These are phyloP conservation scores for Fusarium pininemorale DNA, from an alignment of 2,329 filamentous ascomycete genomes.

Conservation along the genomic window DNA sequence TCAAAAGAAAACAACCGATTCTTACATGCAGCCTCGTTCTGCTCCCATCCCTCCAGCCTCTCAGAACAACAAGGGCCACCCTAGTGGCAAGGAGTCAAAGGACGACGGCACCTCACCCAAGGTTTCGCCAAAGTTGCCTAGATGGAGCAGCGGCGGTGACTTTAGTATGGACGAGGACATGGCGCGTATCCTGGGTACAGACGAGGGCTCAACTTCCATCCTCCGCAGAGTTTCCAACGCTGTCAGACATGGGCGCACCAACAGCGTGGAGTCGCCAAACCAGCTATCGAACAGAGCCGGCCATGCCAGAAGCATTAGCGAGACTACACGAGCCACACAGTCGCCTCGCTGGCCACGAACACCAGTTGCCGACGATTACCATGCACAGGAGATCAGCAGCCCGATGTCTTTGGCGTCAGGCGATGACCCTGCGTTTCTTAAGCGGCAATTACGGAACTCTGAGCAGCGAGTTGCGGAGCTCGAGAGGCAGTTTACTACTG, in stretches of 20 bases:
- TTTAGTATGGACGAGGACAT: constrained; percentile 97
- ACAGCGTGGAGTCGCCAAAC: constrained; percentile 71
- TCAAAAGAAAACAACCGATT: constrained; percentile 51
- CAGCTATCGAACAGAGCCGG: constrained; percentile 54
- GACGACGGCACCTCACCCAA: constrained; percentile 55
- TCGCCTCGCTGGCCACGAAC: constrained; percentile 78
- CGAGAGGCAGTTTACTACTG: constrained; percentile 76
- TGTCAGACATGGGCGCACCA: constrained; percentile 90
- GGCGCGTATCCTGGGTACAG: constrained; percentile 83
- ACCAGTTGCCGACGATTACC: constrained; percentile 66
- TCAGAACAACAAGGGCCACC: constrained; percentile 42
- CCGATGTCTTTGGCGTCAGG: constrained; percentile 71
- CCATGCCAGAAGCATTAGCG: constrained; percentile 71
- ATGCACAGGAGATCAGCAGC: constrained; percentile 73
- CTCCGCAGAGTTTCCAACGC: constrained; percentile 91
- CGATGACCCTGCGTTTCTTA: constrained; percentile 74
- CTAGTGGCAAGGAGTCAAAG: constrained; percentile 59
- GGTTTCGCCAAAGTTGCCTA: constrained; percentile 72
- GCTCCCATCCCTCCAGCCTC: constrained; percentile 61
- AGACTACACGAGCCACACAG: constrained; percentile 70
- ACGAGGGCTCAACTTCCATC: constrained; percentile 81
- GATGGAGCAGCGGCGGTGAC: constrained; percentile 82
- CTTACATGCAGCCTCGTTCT: constrained; percentile 67
- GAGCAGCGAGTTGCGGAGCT: constrained; percentile 89
- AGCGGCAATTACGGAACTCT: constrained; percentile 80